A percentile compares a stretch with the other conserved stretches of the same genome.
phyloP scores from a whole-genome alignment of 768 basidiomycete species.

The Lactarius psammicola region DNA sequence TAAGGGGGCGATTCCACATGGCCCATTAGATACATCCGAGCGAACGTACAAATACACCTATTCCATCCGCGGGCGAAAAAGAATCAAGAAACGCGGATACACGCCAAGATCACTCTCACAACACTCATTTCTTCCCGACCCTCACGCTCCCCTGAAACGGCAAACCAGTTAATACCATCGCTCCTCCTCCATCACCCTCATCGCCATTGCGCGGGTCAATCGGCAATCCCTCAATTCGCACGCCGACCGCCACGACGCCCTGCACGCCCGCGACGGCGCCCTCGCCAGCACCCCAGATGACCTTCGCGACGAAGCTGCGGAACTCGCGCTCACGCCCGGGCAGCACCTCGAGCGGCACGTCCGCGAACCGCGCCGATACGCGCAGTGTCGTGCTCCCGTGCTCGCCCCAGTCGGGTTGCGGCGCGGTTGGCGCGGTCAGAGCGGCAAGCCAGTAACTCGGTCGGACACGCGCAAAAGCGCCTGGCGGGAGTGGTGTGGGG shows the following conservation, averaged over 20 bases:
- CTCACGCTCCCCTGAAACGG: conserved; percentile 26
- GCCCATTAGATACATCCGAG: too few relatives aligned
- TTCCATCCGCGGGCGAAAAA: background rate
- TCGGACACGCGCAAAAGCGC: conserved; percentile 73
- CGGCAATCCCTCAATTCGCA: conserved; percentile 22
- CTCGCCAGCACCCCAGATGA: conserved; percentile 32
- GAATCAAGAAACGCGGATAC: background rate
- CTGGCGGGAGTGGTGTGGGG: conserved; percentile 64
- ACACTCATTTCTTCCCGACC: conserved; percentile 15
- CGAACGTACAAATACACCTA: background rate
- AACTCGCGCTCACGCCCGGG: conserved; percentile 78
- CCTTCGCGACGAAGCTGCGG: conserved; percentile 75
- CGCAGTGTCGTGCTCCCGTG: conserved; percentile 54
- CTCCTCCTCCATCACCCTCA: background rate
- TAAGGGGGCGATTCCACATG: too few relatives aligned
- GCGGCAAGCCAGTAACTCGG: conserved; percentile 67
- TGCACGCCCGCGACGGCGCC: conserved; percentile 27
- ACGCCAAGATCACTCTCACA: background rate
- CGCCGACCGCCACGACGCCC: conserved; percentile 22
- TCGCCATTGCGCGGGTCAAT: background rate
- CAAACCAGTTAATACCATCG: conserved; percentile 21
- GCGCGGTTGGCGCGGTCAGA: conserved; percentile 40
- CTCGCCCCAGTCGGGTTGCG: conserved; percentile 41
- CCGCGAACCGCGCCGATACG: conserved; percentile 63
- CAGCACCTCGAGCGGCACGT: conserved; percentile 74